These are phyloP conservation scores for Zoysia pacifica DNA, from an alignment of 176 grass and related monocot genomes.

Conservation along the genomic window DNA sequence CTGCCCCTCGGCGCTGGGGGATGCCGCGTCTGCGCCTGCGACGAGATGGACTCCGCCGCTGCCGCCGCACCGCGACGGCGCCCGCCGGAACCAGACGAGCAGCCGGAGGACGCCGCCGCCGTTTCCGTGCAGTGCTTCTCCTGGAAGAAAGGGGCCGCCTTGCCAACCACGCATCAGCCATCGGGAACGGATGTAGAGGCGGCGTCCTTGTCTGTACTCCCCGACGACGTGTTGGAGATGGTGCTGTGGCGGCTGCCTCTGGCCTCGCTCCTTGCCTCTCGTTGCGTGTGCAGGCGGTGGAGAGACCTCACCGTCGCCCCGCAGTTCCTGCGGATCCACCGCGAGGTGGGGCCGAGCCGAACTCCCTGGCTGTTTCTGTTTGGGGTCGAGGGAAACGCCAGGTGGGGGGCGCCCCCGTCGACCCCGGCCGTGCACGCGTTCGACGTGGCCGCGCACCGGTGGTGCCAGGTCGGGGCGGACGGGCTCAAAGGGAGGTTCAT, in stretches of 20 bases:
- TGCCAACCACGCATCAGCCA: neutral
- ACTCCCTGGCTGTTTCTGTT: constrained; percentile 82
- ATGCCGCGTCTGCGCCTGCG: constrained; percentile 77
- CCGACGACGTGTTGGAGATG: constrained; percentile 85
- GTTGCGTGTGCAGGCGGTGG: constrained; percentile 91
- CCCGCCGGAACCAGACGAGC: neutral
- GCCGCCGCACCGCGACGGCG: constrained; percentile 20
- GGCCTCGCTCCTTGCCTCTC: constrained; percentile 62
- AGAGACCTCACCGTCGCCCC: constrained; percentile 59
- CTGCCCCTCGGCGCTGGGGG: constrained; percentile 60
- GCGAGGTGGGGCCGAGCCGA: constrained; percentile 30
- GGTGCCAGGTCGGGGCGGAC: constrained; percentile 50
- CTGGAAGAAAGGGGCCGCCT: constrained; percentile 38
- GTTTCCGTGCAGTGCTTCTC: constrained; percentile 44
- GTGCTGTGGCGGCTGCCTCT: constrained; percentile 73
- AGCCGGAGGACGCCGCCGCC: constrained; percentile 9
- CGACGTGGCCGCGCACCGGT: constrained; percentile 61
- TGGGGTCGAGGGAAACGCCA: constrained; percentile 49
- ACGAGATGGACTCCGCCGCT: constrained; percentile 53
- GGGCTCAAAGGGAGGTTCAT: constrained; percentile 52
- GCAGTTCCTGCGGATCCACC: constrained; percentile 63
- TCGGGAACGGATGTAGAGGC: neutral
- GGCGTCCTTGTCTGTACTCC: constrained; percentile 43
- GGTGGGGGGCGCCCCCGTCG: constrained; percentile 46
- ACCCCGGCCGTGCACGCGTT: constrained; percentile 62